Percentiles rank a stretch among this genome's conserved stretches.
These are phyloP conservation scores for Aphanomyces cochlioides DNA, from an alignment of 352 stramenopile genomes.

Conservation along the genomic window DNA sequence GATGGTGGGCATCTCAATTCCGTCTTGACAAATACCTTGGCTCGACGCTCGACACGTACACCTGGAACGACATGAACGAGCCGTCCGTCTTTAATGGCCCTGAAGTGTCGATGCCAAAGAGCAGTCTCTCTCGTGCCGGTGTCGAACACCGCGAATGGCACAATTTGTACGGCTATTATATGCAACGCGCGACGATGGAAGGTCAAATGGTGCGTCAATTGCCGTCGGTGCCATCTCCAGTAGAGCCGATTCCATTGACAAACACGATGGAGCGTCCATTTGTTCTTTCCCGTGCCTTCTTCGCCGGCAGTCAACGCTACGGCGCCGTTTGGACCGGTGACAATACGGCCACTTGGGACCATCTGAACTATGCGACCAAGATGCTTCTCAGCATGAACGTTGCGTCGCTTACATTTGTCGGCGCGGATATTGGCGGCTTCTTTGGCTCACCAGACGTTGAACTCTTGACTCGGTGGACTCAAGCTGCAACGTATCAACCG, in stretches of 20 bases:
- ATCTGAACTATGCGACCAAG: slow-evolving; percentile 93
- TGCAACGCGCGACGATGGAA: slow-evolving; percentile 95
- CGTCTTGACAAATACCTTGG: slow-evolving; percentile 92
- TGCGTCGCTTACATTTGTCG: slow-evolving; percentile 94
- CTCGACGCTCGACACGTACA: slow-evolving; percentile 92
- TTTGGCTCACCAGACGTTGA: slow-evolving; percentile 96
- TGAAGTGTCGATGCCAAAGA: slow-evolving; percentile 98
- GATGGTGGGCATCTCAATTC: slow-evolving; percentile 97
- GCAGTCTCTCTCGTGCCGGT: slow-evolving; percentile 86
- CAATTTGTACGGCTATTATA: slow-evolving; percentile 99
- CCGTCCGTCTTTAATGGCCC: slow-evolving; percentile 99
- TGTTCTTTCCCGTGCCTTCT: slow-evolving; percentile 97
- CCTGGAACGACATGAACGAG: slow-evolving; percentile 99
- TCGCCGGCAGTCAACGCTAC: slow-evolving; percentile 95
- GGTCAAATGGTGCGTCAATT: slow-evolving; percentile 82
- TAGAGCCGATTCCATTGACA: slow-evolving; percentile 24
- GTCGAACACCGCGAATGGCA: slow-evolving; percentile 99
- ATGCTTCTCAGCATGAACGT: slow-evolving; percentile 98
- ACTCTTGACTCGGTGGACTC: slow-evolving; percentile 95
- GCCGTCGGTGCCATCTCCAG: slow-evolving; percentile 33
- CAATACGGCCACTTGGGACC: slow-evolving; percentile 94
- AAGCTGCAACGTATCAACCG: slow-evolving; percentile 94
- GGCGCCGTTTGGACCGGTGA: slow-evolving; percentile 99
- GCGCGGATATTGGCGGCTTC: slow-evolving; percentile 98
- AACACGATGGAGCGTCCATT: slow-evolving; percentile 89